phyloP scores from a whole-genome alignment of 352 stramenopile genomes.

The Chloridella minuta region DNA sequence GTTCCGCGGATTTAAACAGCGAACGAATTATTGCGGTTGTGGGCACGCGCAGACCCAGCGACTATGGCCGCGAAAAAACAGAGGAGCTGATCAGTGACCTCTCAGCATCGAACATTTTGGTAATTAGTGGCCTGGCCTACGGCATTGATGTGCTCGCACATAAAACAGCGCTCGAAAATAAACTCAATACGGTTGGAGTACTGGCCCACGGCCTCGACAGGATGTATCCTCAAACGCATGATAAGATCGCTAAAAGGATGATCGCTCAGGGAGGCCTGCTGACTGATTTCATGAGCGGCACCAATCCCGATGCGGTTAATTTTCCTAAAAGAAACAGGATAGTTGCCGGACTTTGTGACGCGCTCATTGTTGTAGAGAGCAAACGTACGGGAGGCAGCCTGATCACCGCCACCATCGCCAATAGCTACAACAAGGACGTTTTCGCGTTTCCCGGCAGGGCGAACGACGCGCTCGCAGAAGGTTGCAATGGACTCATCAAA shows the following conservation, averaged over 20 bases:
- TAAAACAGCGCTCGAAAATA: neutral
- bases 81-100: neutral
- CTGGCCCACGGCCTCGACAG: neutral
- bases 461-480: neutral
- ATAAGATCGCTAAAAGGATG: neutral
- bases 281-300: neutral
- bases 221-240: neutral
- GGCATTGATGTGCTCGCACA: neutral
- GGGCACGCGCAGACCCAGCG: neutral
- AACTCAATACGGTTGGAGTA: neutral
- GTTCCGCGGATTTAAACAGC: neutral
- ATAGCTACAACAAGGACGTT: neutral
- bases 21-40: neutral
- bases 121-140: neutral
- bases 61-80: neutral
- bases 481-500: neutral
- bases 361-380: neutral
- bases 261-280: neutral
- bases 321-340: neutral
- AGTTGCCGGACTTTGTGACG: neutral
- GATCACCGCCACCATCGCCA: neutral
- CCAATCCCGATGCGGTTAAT: neutral
- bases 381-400: neutral
- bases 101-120: neutral
- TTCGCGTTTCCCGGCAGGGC: neutral